phyloP scores from a whole-genome alignment of 139 green algal species.

The Tetraselmis striata region DNA sequence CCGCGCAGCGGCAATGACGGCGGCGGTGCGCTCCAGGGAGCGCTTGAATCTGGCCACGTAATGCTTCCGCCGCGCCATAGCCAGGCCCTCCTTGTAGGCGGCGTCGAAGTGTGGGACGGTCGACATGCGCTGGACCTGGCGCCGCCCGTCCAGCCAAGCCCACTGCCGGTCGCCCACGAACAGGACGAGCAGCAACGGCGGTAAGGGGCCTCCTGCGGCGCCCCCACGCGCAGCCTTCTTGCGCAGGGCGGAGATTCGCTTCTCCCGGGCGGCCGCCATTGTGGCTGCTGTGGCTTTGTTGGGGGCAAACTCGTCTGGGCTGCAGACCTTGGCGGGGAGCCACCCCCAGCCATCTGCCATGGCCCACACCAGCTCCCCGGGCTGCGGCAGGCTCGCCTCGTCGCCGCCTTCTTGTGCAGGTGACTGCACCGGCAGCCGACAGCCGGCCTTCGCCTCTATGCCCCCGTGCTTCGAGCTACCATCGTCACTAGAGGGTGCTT shows the following conservation, averaged over 20 bases:
- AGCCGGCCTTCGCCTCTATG: too few relatives aligned
- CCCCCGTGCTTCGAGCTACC: too few relatives aligned
- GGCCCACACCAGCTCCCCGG: neutral
- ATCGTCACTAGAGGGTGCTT: too few relatives aligned
- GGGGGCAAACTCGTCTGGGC: neutral
- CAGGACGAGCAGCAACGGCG: neutral
- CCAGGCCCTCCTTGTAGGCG: neutral
- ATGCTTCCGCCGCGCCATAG: neutral
- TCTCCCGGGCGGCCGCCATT: neutral
- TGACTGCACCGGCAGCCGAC: too few relatives aligned
- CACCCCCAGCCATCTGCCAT: neutral
- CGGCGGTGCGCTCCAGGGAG: neutral
- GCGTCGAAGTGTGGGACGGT: neutral
- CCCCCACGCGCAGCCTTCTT: neutral
- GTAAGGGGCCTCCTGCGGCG: neutral
- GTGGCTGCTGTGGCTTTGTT: neutral
- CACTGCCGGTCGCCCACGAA: neutral
- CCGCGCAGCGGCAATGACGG: too few relatives aligned
- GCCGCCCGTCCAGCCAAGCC: neutral
- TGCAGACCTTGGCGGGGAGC: neutral
- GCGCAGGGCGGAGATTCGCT: neutral
- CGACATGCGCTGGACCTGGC: neutral
- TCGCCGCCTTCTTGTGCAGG: too few relatives aligned
- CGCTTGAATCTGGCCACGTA: neutral
- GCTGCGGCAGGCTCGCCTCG: too few relatives aligned